These are phyloP conservation scores for Tylopilus vinaceipallidus DNA, from an alignment of 768 basidiomycete genomes.

Conservation along the genomic window DNA sequence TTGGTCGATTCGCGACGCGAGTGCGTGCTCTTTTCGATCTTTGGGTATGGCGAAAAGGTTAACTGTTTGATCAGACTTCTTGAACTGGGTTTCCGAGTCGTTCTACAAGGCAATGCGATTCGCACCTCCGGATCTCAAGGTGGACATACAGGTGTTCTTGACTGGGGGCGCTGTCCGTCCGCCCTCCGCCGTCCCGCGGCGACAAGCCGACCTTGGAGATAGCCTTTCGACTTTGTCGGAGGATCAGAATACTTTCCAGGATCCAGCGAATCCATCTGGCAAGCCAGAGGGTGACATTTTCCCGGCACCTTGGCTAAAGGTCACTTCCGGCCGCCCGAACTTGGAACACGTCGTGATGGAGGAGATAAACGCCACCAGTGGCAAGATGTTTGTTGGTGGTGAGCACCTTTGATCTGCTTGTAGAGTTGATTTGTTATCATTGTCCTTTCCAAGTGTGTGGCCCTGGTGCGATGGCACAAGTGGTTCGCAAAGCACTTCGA, in stretches of 20 bases:
- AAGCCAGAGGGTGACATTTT: not conserved
- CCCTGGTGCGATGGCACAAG: conserved; percentile 33
- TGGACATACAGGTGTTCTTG: conserved; percentile 19
- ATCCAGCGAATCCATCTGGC: not conserved
- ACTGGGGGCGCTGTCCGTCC: not conserved
- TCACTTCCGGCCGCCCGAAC: conserved; percentile 41
- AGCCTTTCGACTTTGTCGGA: not conserved
- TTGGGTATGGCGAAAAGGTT: not conserved
- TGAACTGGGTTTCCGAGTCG: conserved; percentile 12
- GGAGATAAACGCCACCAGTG: conserved; percentile 33
- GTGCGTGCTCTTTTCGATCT: conserved; percentile 24
- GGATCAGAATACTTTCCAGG: not conserved
- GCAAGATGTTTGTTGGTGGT: conserved; percentile 45
- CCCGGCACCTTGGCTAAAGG: conserved; percentile 17
- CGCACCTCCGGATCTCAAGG: conserved; percentile 11
- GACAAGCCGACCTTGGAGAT: conserved; percentile 2
- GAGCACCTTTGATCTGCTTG: conserved; percentile 6
- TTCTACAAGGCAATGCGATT: conserved; percentile 15
- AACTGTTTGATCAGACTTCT: conserved; percentile 4
- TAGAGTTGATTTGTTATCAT: not conserved
- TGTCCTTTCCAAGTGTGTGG: conserved; percentile 33
- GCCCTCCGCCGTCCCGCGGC: not conserved
- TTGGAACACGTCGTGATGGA: conserved; percentile 33
- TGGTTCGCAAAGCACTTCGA: conserved; percentile 37
- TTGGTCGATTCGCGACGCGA: conserved; percentile 41